Evolutionary conservation across 1,284 basidiomycete genomes (phyloP).

Genomic region (Heterobasidion annosum): DNA sequence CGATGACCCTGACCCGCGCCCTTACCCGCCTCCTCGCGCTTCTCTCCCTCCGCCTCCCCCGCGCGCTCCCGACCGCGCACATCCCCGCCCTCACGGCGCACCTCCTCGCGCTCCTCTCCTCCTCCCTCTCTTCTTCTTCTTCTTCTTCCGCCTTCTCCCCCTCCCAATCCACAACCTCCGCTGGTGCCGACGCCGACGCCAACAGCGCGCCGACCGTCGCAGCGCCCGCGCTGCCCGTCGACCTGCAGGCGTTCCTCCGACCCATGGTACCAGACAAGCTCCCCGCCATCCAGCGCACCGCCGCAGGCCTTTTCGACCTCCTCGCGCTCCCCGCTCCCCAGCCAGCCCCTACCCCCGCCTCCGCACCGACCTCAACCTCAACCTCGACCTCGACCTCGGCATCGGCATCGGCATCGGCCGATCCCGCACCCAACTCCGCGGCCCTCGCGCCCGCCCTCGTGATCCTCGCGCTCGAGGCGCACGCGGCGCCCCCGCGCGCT

Average conservation of each 20-base stretch:
- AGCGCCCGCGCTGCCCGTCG: neutral
- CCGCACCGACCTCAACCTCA: neutral
- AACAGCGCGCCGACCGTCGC: conserved; percentile 9
- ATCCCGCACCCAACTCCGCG: conserved; percentile 19
- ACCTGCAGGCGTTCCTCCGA: conserved; percentile 3
- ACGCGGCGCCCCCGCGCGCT: conserved; percentile 25
- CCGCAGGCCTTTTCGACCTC: conserved; percentile 44
- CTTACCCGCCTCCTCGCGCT: conserved; percentile 43
- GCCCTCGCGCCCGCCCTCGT: conserved; percentile 55
- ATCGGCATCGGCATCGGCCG: neutral
- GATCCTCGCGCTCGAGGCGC: conserved; percentile 65
- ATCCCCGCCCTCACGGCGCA: conserved; percentile 38
- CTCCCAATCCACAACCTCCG: conserved; percentile 1
- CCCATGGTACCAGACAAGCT: conserved; percentile 14
- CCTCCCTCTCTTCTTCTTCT: conserved; percentile 13
- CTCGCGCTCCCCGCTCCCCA: conserved; percentile 18
- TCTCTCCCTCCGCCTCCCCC: conserved; percentile 34
- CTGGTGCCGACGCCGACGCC: neutral
- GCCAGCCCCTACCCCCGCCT: neutral
- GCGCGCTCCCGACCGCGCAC: conserved; percentile 32
- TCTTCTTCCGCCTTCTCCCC: conserved; percentile 10
- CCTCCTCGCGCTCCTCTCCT: conserved; percentile 28
- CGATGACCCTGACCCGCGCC: conserved; percentile 42
- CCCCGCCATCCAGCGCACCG: conserved; percentile 39
- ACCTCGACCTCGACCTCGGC: neutral